Conservation (phyloP, 179 eudicot species). For the Nepenthes alata region DNA sequence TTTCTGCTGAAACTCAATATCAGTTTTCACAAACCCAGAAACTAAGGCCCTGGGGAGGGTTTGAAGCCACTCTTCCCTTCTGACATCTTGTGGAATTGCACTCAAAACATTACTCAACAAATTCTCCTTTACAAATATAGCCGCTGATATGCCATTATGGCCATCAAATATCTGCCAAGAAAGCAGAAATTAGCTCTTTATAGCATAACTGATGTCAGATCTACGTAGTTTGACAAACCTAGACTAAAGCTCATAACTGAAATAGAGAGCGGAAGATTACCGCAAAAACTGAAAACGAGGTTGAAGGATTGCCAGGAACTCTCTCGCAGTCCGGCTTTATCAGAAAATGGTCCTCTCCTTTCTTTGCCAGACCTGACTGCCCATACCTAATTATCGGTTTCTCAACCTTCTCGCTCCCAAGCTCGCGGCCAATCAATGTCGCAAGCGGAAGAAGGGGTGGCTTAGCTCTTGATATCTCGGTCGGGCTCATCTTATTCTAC, state of each 20-base stretch:
- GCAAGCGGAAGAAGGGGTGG: conserved; percentile 59
- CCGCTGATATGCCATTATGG: conserved; percentile 78
- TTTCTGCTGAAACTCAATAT: conserved; percentile 70
- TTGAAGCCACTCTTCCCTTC: conserved; percentile 69
- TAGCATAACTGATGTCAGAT: conserved; percentile 5
- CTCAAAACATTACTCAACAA: conserved; percentile 55
- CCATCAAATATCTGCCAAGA: conserved; percentile 63
- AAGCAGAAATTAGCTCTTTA: conserved; percentile 8
- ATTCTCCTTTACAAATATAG: conserved; percentile 56
- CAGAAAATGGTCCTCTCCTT: conserved; percentile 70
- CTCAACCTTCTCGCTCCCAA: conserved; percentile 57
- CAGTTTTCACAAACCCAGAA: conserved; percentile 80
- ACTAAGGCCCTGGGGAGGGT: conserved; percentile 69
- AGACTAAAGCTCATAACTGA: neutral
- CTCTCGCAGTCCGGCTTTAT: conserved; percentile 59
- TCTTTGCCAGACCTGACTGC: conserved; percentile 69
- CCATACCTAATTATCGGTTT: conserved; percentile 55
- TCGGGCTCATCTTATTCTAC: conserved; percentile 39
- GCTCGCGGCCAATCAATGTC: conserved; percentile 59
- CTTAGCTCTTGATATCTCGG: conserved; percentile 32
- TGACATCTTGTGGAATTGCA: conserved; percentile 52
- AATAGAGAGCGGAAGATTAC: conserved; percentile 20
- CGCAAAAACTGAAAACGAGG: conserved; percentile 62
- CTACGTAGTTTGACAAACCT: neutral
- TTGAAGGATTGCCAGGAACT: conserved; percentile 44